These are phyloP conservation scores for Chalciporus sphaerocephalus DNA, from an alignment of 768 basidiomycete species.

Conservation along the genomic window DNA sequence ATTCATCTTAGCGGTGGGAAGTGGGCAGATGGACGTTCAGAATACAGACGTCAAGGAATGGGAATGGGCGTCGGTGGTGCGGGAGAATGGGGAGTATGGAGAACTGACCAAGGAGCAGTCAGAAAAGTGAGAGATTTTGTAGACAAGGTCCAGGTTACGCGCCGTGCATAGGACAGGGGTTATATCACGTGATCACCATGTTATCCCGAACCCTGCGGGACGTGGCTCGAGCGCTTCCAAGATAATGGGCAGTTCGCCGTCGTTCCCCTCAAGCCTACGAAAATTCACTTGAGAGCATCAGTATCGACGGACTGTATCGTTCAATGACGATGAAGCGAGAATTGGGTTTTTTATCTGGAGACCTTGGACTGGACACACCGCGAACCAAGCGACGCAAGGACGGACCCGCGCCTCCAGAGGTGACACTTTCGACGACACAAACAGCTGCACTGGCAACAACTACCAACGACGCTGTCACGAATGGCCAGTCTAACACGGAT, in stretches of 20 bases:
- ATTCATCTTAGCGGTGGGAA: constrained; percentile 71
- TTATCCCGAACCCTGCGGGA: constrained; percentile 13
- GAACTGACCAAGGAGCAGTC: constrained; percentile 50
- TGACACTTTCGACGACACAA: constrained; percentile 33
- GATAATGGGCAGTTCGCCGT: constrained; percentile 33
- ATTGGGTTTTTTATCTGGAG: constrained; percentile 37
- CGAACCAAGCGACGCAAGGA: constrained; percentile 52
- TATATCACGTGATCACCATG: constrained; percentile 28
- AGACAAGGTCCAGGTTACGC: constrained; percentile 25
- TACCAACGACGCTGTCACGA: constrained; percentile 22
- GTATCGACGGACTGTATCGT: constrained; percentile 11
- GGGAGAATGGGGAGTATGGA: constrained; percentile 67
- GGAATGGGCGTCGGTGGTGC: constrained; percentile 59
- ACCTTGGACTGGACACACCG: constrained; percentile 41
- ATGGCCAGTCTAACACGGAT: constrained; percentile 19
- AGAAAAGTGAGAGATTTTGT: constrained; percentile 47
- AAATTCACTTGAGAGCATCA: constrained; percentile 24
- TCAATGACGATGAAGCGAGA: constrained; percentile 50
- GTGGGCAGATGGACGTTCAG: constrained; percentile 56
- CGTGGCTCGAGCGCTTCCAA: constrained; percentile 26
- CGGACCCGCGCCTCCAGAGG: constrained; percentile 36
- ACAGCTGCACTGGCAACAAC: constrained; percentile 32
- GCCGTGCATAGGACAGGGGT: neutral
- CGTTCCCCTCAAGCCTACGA: constrained; percentile 25
- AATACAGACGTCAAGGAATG: constrained; percentile 52